phyloP scores from a whole-genome alignment of 352 stramenopile genomes.

The Aphanomyces astaci region DNA sequence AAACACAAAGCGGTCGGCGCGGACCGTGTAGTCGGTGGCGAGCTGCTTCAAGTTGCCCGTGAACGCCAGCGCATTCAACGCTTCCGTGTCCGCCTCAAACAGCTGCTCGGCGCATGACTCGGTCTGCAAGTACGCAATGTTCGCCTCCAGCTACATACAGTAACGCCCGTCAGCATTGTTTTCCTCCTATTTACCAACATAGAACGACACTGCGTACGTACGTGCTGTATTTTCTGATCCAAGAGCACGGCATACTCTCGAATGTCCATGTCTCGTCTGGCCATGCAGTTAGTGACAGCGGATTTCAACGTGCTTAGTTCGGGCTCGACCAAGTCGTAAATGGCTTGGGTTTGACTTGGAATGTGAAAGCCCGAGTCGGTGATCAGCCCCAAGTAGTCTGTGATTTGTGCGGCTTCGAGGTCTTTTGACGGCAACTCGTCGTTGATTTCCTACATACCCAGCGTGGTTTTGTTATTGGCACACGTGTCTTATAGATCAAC shows the following conservation, averaged over 20 bases:
- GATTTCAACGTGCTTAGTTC: constrained; percentile 29
- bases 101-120: constrained; percentile 10
- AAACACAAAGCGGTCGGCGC: neutral
- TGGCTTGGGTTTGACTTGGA: constrained; percentile 8
- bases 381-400: constrained; percentile 2
- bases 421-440: constrained; percentile 16
- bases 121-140: constrained; percentile 22
- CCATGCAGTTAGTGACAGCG: constrained; percentile 23
- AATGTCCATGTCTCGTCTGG: constrained; percentile 28
- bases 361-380: neutral
- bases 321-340: constrained; percentile 29
- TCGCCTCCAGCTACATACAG: constrained; percentile 26
- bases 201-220: constrained; percentile 3
- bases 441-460: constrained; percentile 15
- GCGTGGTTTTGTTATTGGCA: no score
- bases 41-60: constrained; percentile 7
- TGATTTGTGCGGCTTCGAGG: constrained; percentile 13
- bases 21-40: neutral
- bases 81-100: neutral
- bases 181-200: neutral
- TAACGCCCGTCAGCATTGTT: no score
- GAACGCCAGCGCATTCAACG: constrained; percentile 1
- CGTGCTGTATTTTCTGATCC: constrained; percentile 24
- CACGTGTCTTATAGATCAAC: no score
- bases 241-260: constrained; percentile 26